Evolutionary conservation across 2,329 filamentous ascomycete species (phyloP), one percentile per base, ranked within the genome.

Genomic region (Cytospora schulzeri): DNA sequence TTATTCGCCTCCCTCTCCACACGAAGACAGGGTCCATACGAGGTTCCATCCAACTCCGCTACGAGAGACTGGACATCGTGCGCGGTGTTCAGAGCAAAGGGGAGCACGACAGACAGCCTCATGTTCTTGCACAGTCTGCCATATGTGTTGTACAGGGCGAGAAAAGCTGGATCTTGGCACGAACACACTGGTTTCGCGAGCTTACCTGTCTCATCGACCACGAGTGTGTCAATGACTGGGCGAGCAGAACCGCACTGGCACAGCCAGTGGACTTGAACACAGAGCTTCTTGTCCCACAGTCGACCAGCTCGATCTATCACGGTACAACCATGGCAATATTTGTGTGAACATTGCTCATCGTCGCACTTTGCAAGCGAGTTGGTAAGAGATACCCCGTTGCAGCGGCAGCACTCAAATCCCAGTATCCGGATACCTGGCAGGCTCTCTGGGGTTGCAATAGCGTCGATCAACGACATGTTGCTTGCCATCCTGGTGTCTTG

Each of bases 81-180:
- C 26, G 48, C 22, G 4, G 57, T 29, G 7, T 28, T 38, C 11
- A 60, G 29, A 14, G 45, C 6, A 19, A 52, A 38, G 3, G 45
- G 57, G 9, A 38, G 48, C 9, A 24, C 7, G 33, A 52, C 15
- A 28, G 45, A 48, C 4, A 48, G n/a, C 45, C n/a, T 19, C 4
- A 38, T 33, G 19, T 26, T n/a, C 29, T 28, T 35, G 57, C 57
- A 60, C 17, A 38, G n/a, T 38, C 45, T 52, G 17, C 57, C 57
- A 38, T 48, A 51, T 28, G 45, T 52, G 31, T n/a, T 60, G 31
- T 60, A 60, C 22, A 60, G n/a, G 6, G 57, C 57, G 22, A 41
- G 6, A 29, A 60, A 60, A 14, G 48, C 29, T n/a, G 57, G 57
- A 6, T 6, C 19, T 5, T 3, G 17, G 24, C 57, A 60, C 9